phyloP scores from a whole-genome alignment of 2,329 filamentous ascomycete genomes.

The Orbilia blumenaviensis region DNA sequence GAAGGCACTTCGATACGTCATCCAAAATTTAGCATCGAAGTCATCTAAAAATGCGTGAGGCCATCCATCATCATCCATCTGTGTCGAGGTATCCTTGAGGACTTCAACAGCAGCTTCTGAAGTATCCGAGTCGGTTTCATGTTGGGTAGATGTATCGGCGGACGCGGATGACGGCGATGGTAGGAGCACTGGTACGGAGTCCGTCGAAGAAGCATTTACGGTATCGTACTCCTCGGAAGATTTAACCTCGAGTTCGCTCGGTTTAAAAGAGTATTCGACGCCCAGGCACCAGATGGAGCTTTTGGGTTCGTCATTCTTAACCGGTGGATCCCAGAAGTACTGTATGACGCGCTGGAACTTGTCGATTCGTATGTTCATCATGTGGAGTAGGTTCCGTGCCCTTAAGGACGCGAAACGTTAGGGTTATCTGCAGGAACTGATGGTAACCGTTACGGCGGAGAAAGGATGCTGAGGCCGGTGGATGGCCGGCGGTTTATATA shows the following conservation, averaged over 20 bases:
- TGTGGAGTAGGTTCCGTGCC: background rate
- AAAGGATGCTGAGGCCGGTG: background rate
- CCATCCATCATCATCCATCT: slow-evolving; percentile 66
- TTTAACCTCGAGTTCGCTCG: slow-evolving; percentile 33
- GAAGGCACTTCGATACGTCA: slow-evolving; percentile 94
- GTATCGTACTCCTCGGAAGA: slow-evolving; percentile 50
- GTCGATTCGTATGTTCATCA: slow-evolving; percentile 53
- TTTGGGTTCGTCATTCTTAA: slow-evolving; percentile 57
- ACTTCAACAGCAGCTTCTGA: slow-evolving; percentile 49
- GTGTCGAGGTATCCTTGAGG: slow-evolving; percentile 38
- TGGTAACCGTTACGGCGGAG: no score
- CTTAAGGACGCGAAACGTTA: no score
- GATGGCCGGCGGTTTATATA: background rate
- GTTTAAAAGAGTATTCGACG: slow-evolving; percentile 55
- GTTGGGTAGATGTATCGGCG: slow-evolving; percentile 15
- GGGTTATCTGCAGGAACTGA: no score
- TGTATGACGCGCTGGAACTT: slow-evolving; percentile 58
- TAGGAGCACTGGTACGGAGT: slow-evolving; percentile 47
- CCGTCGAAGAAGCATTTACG: slow-evolving; percentile 45
- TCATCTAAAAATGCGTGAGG: slow-evolving; percentile 86
- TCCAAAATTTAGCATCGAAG: slow-evolving; percentile 92
- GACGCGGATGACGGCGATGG: slow-evolving; percentile 21
- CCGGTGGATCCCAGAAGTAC: slow-evolving; percentile 58
- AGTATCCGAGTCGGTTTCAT: slow-evolving; percentile 39
- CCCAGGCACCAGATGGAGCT: slow-evolving; percentile 58